Evolutionary conservation across 805 yeast species (phyloP).

Genomic region (Candida coquimbonensis): DNA sequence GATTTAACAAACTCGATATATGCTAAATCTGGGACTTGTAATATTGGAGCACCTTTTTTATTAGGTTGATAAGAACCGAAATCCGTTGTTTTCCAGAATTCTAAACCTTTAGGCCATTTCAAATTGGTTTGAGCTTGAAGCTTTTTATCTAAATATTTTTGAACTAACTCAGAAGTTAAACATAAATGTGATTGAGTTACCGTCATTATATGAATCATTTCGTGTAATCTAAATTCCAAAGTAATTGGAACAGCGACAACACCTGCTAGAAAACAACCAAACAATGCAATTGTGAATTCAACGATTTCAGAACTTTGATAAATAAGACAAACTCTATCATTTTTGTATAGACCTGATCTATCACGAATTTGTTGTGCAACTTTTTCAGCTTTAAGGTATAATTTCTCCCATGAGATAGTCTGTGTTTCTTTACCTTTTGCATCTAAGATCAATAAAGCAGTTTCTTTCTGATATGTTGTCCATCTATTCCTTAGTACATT

Average conservation of each 20-base stretch:
- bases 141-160: conserved; percentile 62
- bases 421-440: conserved; percentile 72
- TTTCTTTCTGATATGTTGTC: conserved; percentile 51
- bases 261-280: conserved; percentile 91
- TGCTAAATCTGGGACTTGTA: conserved; percentile 77
- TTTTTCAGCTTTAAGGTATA: conserved; percentile 75
- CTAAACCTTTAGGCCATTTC: conserved; percentile 70
- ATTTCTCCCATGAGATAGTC: conserved; percentile 83
- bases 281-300: conserved; percentile 78
- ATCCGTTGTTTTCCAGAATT: conserved; percentile 80
- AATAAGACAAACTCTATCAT: conserved; percentile 77
- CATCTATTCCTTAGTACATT: conserved; percentile 71
- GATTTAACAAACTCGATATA: conserved; percentile 89
- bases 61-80: conserved; percentile 66
- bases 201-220: conserved; percentile 64
- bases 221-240: conserved; percentile 60
- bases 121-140: conserved; percentile 40
- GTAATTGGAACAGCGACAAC: conserved; percentile 92
- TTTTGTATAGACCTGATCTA: conserved; percentile 64
- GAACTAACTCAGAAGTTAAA: conserved; percentile 72
- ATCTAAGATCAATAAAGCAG: conserved; percentile 69
- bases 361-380: conserved; percentile 79
- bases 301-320: conserved; percentile 79
- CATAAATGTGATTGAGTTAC: conserved; percentile 73
- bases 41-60: conserved; percentile 52